Conservation (phyloP, 208 protist species). For the Crithidia sp. region DNA sequence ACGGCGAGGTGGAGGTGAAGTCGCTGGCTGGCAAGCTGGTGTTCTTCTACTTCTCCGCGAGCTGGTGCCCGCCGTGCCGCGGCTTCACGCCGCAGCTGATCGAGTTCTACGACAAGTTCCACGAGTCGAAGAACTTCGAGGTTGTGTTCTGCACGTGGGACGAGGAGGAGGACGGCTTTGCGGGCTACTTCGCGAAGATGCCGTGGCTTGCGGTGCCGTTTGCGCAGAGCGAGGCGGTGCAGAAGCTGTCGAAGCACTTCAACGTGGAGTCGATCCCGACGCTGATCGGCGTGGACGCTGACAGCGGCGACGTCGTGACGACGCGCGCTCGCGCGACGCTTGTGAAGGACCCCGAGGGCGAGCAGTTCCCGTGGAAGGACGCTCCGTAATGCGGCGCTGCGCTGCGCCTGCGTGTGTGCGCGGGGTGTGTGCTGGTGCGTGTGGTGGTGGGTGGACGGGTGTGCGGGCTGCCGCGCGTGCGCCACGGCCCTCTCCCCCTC, state of each 20-base stretch:
- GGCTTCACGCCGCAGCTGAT: slow-evolving; percentile 78
- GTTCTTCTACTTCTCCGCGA: slow-evolving; percentile 81
- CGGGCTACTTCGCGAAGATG: slow-evolving; percentile 69
- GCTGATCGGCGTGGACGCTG: slow-evolving; percentile 44
- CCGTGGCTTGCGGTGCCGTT: too few species aligned
- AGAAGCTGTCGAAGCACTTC: slow-evolving; percentile 21
- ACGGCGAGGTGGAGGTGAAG: too few species aligned
- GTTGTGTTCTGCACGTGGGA: slow-evolving; percentile 78
- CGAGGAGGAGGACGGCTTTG: slow-evolving; percentile 47
- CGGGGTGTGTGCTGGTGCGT: not conserved
- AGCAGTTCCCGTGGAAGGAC: slow-evolving; percentile 66
- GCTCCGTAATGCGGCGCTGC: too few species aligned
- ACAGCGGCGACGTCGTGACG: slow-evolving; percentile 45
- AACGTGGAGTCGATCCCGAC: slow-evolving; percentile 44
- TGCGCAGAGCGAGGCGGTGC: too few species aligned
- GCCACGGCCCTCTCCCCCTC: too few species aligned
- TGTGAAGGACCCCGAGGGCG: slow-evolving; percentile 35
- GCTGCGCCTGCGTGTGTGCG: too few species aligned
- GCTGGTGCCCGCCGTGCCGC: slow-evolving; percentile 85
- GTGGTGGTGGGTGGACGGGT: too few species aligned
- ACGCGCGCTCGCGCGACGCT: slow-evolving; percentile 38
- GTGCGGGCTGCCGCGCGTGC: too few species aligned
- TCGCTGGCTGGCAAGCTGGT: too few species aligned
- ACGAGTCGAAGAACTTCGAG: slow-evolving; percentile 48
- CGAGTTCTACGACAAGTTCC: slow-evolving; percentile 57